These are phyloP conservation scores for Xylaria arbuscula DNA, from an alignment of 2,329 filamentous ascomycete species.

Conservation along the genomic window DNA sequence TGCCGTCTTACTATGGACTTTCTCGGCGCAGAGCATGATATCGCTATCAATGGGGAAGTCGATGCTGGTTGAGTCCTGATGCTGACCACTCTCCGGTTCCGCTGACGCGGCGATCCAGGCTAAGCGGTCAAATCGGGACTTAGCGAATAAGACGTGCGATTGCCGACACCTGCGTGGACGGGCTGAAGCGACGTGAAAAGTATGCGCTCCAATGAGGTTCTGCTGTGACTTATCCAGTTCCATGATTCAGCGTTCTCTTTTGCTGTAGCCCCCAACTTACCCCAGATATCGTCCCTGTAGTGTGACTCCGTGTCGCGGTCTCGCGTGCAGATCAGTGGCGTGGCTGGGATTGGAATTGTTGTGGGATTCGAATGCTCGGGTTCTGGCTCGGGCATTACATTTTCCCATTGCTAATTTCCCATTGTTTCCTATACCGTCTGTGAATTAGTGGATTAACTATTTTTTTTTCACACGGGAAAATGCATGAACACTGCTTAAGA, in stretches of 20 bases:
- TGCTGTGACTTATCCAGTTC: background rate
- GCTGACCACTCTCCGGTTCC: background rate
- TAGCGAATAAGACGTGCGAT: background rate
- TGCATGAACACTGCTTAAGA: background rate
- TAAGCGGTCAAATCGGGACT: slow-evolving; percentile 28
- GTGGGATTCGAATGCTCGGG: background rate
- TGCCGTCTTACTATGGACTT: background rate
- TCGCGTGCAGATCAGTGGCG: background rate
- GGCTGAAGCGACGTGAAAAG: background rate
- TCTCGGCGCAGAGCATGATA: background rate
- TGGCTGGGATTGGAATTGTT: background rate
- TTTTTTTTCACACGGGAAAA: too few relatives aligned
- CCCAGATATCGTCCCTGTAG: slow-evolving; percentile 16
- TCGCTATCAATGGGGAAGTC: background rate
- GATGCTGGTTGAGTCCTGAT: background rate
- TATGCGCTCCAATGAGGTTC: slow-evolving; percentile 27
- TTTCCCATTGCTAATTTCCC: background rate
- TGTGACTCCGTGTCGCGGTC: background rate
- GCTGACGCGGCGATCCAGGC: slow-evolving; percentile 10
- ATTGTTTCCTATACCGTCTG: too few relatives aligned
- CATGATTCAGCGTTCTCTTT: slow-evolving; percentile 5
- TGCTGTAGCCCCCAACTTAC: background rate
- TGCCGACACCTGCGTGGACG: background rate
- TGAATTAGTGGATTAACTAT: background rate
- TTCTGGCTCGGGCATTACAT: background rate